A percentile compares a stretch with the other conserved stretches of the same genome.
Evolutionary conservation across 345 rosid genomes (phyloP).

Genomic region (Gossypium arboreum): DNA sequence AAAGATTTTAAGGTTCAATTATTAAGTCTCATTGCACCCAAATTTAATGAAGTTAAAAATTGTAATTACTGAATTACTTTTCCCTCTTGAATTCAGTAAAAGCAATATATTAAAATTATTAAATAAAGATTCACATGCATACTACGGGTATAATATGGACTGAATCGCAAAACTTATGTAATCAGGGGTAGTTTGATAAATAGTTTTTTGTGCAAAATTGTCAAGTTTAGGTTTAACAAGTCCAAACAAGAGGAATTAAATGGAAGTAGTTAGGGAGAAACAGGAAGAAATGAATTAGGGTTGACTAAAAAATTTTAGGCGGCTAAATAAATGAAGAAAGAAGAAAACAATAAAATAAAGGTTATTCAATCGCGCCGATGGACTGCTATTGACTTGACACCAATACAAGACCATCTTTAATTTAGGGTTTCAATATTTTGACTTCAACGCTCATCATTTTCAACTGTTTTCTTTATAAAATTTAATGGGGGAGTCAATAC

Average conservation of each 20-base stretch:
- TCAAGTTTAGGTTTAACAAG: background rate
- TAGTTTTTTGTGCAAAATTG: too few relatives aligned
- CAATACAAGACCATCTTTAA: background rate
- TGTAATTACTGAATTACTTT: background rate
- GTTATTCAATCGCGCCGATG: conserved; percentile 20
- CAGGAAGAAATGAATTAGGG: background rate
- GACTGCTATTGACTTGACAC: conserved; percentile 19
- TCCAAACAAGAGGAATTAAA: too few relatives aligned
- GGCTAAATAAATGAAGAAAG: background rate
- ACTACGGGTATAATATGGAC: too few relatives aligned
- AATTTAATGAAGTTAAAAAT: background rate
- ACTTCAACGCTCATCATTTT: background rate
- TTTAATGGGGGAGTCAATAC: background rate
- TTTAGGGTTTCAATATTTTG: background rate
- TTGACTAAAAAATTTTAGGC: background rate
- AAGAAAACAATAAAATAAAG: background rate
- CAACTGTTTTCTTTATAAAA: background rate
- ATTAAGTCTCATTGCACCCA: conserved; percentile 2
- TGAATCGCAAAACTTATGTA: too few relatives aligned
- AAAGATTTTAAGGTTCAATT: conserved; percentile 16
- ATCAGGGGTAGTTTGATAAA: too few relatives aligned
- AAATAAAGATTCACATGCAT: too few relatives aligned
- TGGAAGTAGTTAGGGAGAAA: background rate
- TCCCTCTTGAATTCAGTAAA: background rate
- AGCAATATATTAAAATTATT: too few relatives aligned